These are phyloP conservation scores for Tolypocladium album DNA, from an alignment of 2,329 filamentous ascomycete species.

Conservation along the genomic window DNA sequence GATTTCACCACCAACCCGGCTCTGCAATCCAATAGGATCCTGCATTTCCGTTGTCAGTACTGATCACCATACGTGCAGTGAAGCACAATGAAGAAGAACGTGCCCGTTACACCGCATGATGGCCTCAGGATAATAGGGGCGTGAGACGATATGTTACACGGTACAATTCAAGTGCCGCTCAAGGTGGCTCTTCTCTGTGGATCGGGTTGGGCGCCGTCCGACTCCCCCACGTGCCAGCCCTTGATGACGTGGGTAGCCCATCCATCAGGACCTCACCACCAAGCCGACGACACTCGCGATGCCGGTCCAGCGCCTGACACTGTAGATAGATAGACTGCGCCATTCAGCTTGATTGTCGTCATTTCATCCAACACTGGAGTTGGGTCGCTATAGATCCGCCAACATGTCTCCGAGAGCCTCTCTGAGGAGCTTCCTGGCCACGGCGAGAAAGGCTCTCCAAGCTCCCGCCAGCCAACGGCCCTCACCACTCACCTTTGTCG, in stretches of 20 bases:
- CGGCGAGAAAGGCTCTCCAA: constrained; percentile 35
- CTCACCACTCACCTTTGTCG: constrained; percentile 46
- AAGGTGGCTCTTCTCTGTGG: not conserved
- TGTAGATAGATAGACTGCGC: not conserved
- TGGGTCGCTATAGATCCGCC: not conserved
- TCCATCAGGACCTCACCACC: not conserved
- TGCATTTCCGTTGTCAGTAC: not conserved
- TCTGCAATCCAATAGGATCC: not conserved
- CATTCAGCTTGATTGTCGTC: not conserved
- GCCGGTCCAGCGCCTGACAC: not conserved
- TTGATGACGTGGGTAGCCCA: not conserved
- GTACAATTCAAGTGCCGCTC: not conserved
- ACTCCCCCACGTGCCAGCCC: not conserved
- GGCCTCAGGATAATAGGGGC: too few species aligned
- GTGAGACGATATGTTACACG: not conserved
- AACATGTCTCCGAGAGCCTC: constrained; percentile 24
- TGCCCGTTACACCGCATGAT: too few species aligned
- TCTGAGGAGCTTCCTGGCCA: constrained; percentile 38
- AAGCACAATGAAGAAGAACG: too few species aligned
- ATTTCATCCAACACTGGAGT: not conserved
- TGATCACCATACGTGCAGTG: too few species aligned
- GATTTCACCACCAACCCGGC: too few species aligned
- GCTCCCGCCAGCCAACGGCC: constrained; percentile 31
- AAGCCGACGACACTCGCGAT: not conserved
- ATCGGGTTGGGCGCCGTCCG: not conserved